phyloP scores from a whole-genome alignment of 768 basidiomycete genomes.

The Russula olivacea region DNA sequence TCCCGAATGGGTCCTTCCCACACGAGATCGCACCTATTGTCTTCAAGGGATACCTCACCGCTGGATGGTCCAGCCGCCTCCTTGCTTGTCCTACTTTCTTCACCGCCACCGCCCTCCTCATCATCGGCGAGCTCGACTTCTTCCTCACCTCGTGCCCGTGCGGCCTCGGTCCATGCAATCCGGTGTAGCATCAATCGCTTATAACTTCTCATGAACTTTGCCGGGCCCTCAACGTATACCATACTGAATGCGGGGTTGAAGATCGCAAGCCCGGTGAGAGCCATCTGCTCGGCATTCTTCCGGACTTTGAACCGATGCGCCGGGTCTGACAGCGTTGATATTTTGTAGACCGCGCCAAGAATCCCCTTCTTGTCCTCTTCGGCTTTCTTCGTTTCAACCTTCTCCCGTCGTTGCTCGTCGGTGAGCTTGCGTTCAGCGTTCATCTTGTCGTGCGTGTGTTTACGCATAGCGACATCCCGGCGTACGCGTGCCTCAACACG shows the following conservation, averaged over 20 bases:
- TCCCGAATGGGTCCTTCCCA: conserved; percentile 93
- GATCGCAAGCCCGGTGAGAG: conserved; percentile 82
- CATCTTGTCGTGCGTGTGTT: conserved; percentile 87
- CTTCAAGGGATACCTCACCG: conserved; percentile 54
- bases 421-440: conserved; percentile 90
- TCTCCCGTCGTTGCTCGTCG: conserved; percentile 83
- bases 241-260: conserved; percentile 86
- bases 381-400: conserved; percentile 75
- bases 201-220: conserved; percentile 81
- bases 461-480: conserved; percentile 86
- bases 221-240: conserved; percentile 89
- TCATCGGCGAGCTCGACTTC: conserved; percentile 59
- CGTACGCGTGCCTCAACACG: conserved; percentile 94
- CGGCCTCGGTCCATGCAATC: conserved; percentile 91
- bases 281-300: conserved; percentile 91
- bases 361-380: conserved; percentile 86
- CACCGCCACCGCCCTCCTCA: conserved; percentile 40
- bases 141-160: conserved; percentile 68
- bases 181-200: conserved; percentile 81
- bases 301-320: conserved; percentile 94
- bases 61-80: conserved; percentile 30
- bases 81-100: conserved; percentile 32
- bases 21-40: conserved; percentile 84
- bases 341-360: conserved; percentile 82
- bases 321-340: conserved; percentile 85